Evolutionary conservation across 257 asterid species (phyloP).

Genomic region (Solanum lycopersicoides): DNA sequence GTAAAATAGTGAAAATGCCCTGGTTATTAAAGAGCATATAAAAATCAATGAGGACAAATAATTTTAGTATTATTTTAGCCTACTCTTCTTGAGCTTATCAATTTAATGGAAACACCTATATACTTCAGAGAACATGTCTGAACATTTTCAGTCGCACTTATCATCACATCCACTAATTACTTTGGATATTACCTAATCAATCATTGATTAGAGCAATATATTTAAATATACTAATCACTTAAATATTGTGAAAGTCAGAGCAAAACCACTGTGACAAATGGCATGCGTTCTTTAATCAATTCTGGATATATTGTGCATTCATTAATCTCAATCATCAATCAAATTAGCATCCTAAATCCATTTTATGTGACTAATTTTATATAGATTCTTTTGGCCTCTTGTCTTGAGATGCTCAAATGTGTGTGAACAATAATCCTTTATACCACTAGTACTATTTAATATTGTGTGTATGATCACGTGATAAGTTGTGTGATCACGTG

Average conservation of each 20-base stretch:
- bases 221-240: background rate
- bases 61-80: background rate
- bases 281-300: background rate
- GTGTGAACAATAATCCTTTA: background rate
- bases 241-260: background rate
- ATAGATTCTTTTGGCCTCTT: background rate
- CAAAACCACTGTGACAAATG: background rate
- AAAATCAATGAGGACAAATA: background rate
- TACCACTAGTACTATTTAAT: background rate
- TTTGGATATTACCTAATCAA: background rate
- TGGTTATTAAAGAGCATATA: background rate
- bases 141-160: background rate
- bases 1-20: background rate
- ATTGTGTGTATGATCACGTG: background rate
- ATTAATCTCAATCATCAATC: background rate
- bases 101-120: background rate
- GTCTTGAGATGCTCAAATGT: background rate
- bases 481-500: background rate
- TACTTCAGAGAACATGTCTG: background rate
- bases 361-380: background rate
- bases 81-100: background rate
- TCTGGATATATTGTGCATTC: background rate
- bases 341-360: background rate
- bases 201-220: background rate
- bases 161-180: background rate